phyloP scores from a whole-genome alignment of 2,329 filamentous ascomycete species.

The Aspergillus caelatus region DNA sequence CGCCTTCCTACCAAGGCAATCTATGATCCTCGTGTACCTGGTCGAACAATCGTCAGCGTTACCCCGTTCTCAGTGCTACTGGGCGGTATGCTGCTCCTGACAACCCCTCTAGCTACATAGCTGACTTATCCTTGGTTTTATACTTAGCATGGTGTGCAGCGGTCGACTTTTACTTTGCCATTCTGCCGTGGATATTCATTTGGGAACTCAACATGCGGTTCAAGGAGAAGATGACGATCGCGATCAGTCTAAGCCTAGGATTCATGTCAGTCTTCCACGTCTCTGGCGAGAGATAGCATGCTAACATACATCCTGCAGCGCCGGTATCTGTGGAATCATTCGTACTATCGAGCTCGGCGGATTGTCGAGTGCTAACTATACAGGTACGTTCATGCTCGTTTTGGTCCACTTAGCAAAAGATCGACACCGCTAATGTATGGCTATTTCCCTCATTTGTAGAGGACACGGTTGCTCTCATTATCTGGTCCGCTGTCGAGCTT shows the following conservation, averaged over 20 bases:
- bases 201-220: constrained; percentile 39
- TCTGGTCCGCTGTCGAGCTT: constrained; percentile 28
- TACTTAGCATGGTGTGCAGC: constrained; percentile 21
- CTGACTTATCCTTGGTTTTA: neutral
- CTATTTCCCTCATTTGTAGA: constrained; percentile 9
- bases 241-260: constrained; percentile 41
- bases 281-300: neutral
- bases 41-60: constrained; percentile 16
- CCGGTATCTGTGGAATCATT: constrained; percentile 20
- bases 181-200: constrained; percentile 44
- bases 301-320: constrained; percentile 6
- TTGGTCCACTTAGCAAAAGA: neutral
- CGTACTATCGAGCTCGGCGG: constrained; percentile 20
- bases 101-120: neutral
- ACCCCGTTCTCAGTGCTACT: constrained; percentile 19
- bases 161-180: constrained; percentile 42
- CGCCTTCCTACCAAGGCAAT: constrained; percentile 15
- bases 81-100: constrained; percentile 15
- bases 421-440: neutral
- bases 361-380: constrained; percentile 21
- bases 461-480: constrained; percentile 26
- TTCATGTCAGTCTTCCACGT: constrained; percentile 27
- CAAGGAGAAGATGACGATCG: constrained; percentile 43
- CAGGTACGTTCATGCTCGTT: constrained; percentile 7
- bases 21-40: constrained; percentile 21